Base-by-base conservation (phyloP, 2,329 filamentous ascomycete genomes). In the Pyrenophora graminea region DNA sequence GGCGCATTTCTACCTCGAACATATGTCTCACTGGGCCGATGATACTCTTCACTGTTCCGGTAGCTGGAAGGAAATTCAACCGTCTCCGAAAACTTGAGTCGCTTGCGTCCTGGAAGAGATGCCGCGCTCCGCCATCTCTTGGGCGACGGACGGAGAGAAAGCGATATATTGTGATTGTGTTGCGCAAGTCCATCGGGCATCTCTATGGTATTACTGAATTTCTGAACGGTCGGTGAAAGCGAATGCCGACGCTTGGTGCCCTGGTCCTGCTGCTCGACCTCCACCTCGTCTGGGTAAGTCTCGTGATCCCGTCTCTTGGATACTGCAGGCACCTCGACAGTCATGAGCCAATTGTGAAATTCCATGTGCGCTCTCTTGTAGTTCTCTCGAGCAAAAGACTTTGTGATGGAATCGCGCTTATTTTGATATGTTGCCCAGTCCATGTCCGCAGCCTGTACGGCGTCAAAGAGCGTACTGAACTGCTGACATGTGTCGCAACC, bases 261-360 rank as follows among this genome's bases (percentile, higher is more conserved):
- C 19, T 25, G 42, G 3, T 44, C 36, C n/a, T 41, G 12, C 12
- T 51, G 38, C 27, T 53, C 30, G n/a, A 42, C 32, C 34, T 13
- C 21, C 18, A 18, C 32, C 10, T 48, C 8, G 13, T 55, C 32
- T n/a, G 17, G 15, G 9, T 19, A 30, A 36, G 19, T 53, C 34
- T 8, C 23, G 40, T 37, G 46, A 8, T 39, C 43, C 34, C 36
- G 32, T 31, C n/a, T 39, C 17, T 25, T 36, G 36, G 25, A 21
- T 27, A 21, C 17, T 27, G 8, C 21, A n/a, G 39, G 38, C 12
- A 48, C 52, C 46, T 69, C 63, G 9, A 66, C 52, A 15, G 41
- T 39, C 18, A 68, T 51, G 27, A 70, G 37, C 39, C 64, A 67
- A 39, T 71, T 71, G 13, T 62, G 60, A 27, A 67, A 57, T 3